Evolutionary conservation across 2,329 filamentous ascomycete species (phyloP), one percentile per base, ranked within the genome.

Genomic region (Aspergillus aculeatinus): DNA sequence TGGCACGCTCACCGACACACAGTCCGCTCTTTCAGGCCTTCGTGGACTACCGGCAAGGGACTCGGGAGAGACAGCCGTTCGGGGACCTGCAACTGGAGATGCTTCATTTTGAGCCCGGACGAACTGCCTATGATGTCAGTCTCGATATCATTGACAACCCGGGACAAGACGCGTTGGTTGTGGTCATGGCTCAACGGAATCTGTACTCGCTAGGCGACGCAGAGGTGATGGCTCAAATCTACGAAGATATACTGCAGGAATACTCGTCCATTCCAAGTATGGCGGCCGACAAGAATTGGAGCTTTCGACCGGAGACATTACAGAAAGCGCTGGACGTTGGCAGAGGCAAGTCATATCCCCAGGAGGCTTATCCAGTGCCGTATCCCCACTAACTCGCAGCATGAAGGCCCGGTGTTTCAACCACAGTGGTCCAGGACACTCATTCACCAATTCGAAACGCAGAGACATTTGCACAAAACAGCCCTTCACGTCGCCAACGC

Each of bases 1-100:
- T 80, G 0, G 63, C 73, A 0, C 70, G 81, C 1, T 79, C 80
- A 0, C 58, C 75, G 0, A 60, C 70, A 0, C 64, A 79, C 53
- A 77, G 63, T 33, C 83, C 83, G 0, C 39, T 85, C 0, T 85
- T 84, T 71, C 83, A 86, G 65, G 75, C 70, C 0, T 76, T 80
- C 19, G 63, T 83, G 44, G 76, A 84, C 66, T 84, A 83, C 64
- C 73, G 79, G 5, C 73, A 74, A 50, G 72, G 71, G 0, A 60
- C 64, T 2, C 62, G 71, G 3, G 70, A 75, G 50, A 71, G 68
- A 48, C 61, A 71, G 52, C 69, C 35, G 21, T 65, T 67, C 29
- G 66, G 66, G 27, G 63, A 64, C 6, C 63, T 59, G 23, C 10
- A 52, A 12, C 58, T 65, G 2, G 48, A 67, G 5, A 65, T 62